phyloP scores from a whole-genome alignment of 768 basidiomycete species.

The Tricholoma flavovirens region DNA sequence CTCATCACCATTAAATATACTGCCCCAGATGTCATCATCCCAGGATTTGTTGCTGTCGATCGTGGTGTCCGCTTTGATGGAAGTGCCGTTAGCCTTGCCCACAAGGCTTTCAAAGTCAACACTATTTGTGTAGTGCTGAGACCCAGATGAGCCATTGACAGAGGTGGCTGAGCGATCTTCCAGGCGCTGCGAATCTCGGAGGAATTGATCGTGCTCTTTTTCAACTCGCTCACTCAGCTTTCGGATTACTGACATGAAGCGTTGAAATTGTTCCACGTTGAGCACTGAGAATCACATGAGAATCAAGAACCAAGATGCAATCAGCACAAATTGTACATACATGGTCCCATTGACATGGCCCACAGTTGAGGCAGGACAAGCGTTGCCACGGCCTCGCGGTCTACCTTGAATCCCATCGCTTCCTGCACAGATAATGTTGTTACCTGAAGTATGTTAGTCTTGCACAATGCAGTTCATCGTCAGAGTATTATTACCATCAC shows the following conservation, averaged over 20 bases:
- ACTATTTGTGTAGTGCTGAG: conserved; percentile 35
- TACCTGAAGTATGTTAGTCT: conserved; percentile 44
- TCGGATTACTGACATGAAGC: conserved; percentile 83
- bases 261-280: conserved; percentile 83
- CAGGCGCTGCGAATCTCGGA: conserved; percentile 87
- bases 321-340: conserved; percentile 37
- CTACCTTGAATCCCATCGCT: conserved; percentile 93
- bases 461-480: background rate
- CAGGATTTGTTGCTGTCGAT: conserved; percentile 40
- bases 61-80: conserved; percentile 42
- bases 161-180: conserved; percentile 67
- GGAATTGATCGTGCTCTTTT: conserved; percentile 85
- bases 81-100: conserved; percentile 43
- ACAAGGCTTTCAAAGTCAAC: conserved; percentile 89
- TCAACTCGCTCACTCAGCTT: conserved; percentile 84
- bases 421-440: conserved; percentile 87
- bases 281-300: conserved; percentile 41
- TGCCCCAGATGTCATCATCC: conserved; percentile 87
- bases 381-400: conserved; percentile 87
- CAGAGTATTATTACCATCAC: conserved; percentile 64
- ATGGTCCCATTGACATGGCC: conserved; percentile 95
- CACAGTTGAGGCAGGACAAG: conserved; percentile 89
- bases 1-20: conserved; percentile 50
- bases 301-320: background rate
- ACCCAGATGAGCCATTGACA: conserved; percentile 32